Conservation (phyloP, 225 moss, liverwort and hornwort genomes). For the Marchantia polymorpha region DNA sequence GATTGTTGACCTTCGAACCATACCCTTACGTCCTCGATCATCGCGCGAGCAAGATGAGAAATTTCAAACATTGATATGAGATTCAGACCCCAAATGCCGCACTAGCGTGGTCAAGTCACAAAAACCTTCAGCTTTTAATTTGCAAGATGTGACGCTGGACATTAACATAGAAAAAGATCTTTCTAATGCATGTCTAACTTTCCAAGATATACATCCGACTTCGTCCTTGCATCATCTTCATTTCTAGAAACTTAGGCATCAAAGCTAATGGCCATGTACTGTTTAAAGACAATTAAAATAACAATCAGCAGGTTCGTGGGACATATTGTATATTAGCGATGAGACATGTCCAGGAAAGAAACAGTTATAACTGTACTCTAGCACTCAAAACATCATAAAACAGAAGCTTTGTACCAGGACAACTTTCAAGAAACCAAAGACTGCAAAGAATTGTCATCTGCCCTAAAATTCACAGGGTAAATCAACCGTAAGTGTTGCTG, state of each 20-base stretch:
- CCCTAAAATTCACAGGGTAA: background rate
- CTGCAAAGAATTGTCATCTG: background rate
- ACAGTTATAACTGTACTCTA: no score
- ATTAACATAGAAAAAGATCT: background rate
- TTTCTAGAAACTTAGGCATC: background rate
- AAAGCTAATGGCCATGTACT: no score
- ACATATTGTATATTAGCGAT: no score
- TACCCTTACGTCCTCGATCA: background rate
- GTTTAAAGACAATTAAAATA: no score
- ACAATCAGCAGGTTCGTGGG: no score
- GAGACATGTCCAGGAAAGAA: no score
- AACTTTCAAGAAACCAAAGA: background rate
- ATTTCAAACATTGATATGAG: background rate
- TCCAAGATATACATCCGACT: background rate
- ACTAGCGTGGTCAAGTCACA: background rate
- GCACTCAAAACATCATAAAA: background rate
- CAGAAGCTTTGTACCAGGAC: background rate
- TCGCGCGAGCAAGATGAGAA: background rate
- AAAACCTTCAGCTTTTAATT: background rate
- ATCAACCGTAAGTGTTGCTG: background rate
- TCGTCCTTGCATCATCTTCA: background rate
- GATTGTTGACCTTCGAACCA: background rate
- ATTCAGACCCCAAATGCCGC: background rate
- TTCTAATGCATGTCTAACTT: background rate
- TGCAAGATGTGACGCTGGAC: background rate